These are phyloP conservation scores for Peronosclerospora sorghi DNA, from an alignment of 352 stramenopile species.

Conservation along the genomic window DNA sequence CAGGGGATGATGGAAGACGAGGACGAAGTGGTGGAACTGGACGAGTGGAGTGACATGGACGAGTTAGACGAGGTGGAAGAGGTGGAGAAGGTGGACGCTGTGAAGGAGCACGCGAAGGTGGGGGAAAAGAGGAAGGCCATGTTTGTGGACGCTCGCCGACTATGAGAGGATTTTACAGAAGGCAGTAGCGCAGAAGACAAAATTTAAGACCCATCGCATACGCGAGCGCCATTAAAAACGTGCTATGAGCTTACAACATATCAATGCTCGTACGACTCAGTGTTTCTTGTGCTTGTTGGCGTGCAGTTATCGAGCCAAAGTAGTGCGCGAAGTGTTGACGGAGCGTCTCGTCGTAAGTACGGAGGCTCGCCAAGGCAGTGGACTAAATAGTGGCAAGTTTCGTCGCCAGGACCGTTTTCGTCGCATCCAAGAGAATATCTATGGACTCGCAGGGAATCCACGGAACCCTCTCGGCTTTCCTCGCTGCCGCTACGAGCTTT, in stretches of 20 bases:
- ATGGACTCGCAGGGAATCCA: slow-evolving; percentile 34
- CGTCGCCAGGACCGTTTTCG: slow-evolving; percentile 21
- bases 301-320: slow-evolving; percentile 32
- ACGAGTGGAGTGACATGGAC: slow-evolving; percentile 52
- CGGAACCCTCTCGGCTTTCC: not conserved
- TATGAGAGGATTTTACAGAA: slow-evolving; percentile 63
- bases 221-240: too few species aligned
- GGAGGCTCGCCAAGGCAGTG: slow-evolving; percentile 13
- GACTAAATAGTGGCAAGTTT: slow-evolving; percentile 6
- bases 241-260: too few species aligned
- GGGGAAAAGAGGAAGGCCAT: slow-evolving; percentile 50
- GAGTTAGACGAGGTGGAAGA: slow-evolving; percentile 27
- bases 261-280: slow-evolving; percentile 16
- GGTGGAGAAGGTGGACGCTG: slow-evolving; percentile 24
- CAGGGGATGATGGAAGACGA: slow-evolving; percentile 84
- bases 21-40: slow-evolving; percentile 64
- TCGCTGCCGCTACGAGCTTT: slow-evolving; percentile 23
- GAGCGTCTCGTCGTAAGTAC: slow-evolving; percentile 23
- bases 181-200: slow-evolving; percentile 39
- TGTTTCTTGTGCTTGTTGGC: slow-evolving; percentile 47
- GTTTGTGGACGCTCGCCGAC: slow-evolving; percentile 69
- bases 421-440: slow-evolving; percentile 47
- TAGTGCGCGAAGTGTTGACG: slow-evolving; percentile 36
- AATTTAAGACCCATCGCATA: not conserved
- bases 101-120: slow-evolving; percentile 32